phyloP scores from a whole-genome alignment of 495 filamentous ascomycete species.

The Cetradonia linearis region DNA sequence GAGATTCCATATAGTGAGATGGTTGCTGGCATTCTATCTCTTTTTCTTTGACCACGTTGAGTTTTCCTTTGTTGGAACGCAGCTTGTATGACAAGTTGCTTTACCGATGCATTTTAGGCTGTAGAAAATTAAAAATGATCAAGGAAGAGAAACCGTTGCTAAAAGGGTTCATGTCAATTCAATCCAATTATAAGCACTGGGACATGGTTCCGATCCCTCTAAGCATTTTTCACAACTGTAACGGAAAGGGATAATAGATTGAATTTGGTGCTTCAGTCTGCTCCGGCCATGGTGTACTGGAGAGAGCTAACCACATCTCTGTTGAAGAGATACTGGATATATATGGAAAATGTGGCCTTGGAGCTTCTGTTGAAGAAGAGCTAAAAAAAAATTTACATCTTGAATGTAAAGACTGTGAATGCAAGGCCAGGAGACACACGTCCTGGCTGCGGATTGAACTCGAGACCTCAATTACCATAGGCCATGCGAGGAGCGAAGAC shows the following conservation, averaged over 20 bases:
- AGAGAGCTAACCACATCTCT: not conserved
- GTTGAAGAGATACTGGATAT: not conserved
- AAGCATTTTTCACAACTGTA: not conserved
- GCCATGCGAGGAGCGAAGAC: not conserved
- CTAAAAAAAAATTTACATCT: not conserved
- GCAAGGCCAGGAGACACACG: not conserved
- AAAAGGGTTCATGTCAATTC: not conserved
- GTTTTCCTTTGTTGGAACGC: too few species aligned
- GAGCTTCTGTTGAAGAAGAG: not conserved
- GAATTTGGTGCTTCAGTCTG: not conserved
- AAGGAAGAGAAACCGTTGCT: not conserved
- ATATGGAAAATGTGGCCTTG: not conserved
- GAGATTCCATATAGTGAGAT: too few species aligned
- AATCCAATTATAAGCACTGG: not conserved
- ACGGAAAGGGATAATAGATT: not conserved
- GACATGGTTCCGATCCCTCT: too few species aligned
- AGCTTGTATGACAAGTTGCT: too few species aligned
- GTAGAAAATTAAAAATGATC: not conserved
- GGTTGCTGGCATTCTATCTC: too few species aligned
- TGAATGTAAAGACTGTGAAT: not conserved
- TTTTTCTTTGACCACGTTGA: too few species aligned
- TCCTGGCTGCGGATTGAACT: not conserved
- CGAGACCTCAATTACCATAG: not conserved
- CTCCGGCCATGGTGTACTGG: not conserved
- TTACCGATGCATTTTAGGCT: too few species aligned